These are phyloP conservation scores for Linum usitatissimum DNA, from an alignment of 345 rosid species.

Conservation along the genomic window DNA sequence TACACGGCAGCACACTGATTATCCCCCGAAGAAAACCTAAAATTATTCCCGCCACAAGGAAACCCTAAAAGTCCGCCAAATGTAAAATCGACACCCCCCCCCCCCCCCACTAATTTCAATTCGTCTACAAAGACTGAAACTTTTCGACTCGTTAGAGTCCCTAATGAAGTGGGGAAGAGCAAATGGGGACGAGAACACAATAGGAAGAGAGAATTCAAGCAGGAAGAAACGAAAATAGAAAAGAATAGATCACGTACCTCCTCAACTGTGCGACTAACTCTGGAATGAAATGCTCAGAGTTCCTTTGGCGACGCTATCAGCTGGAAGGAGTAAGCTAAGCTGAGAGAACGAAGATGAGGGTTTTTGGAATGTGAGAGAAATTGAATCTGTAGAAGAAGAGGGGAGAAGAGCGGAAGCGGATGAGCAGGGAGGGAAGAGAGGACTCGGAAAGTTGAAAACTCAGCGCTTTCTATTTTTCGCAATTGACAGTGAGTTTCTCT, in stretches of 20 bases:
- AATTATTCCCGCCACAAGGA: conserved; percentile 3
- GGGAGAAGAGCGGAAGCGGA: not conserved
- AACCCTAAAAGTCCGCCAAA: conserved; percentile 2
- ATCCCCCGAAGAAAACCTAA: not conserved
- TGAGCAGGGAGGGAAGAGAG: not conserved
- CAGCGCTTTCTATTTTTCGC: too few relatives aligned
- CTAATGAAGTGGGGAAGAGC: not conserved
- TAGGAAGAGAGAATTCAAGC: not conserved
- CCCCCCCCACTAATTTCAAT: not conserved
- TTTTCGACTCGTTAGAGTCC: not conserved
- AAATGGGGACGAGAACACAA: not conserved
- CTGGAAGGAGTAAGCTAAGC: not conserved
- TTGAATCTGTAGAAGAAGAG: not conserved
- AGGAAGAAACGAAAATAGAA: not conserved
- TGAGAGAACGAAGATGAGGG: not conserved
- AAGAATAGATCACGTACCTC: not conserved
- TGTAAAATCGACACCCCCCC: not conserved
- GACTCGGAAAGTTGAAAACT: not conserved
- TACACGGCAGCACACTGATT: not conserved
- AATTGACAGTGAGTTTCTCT: too few relatives aligned
- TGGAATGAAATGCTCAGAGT: not conserved
- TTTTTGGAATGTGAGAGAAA: not conserved
- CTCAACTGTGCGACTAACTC: not conserved
- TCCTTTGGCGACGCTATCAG: not conserved
- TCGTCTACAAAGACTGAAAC: not conserved